A percentile compares a stretch with the other conserved stretches of the same genome.
phyloP scores from a whole-genome alignment of 208 protist species.

The Acanthamoeba healyi region DNA sequence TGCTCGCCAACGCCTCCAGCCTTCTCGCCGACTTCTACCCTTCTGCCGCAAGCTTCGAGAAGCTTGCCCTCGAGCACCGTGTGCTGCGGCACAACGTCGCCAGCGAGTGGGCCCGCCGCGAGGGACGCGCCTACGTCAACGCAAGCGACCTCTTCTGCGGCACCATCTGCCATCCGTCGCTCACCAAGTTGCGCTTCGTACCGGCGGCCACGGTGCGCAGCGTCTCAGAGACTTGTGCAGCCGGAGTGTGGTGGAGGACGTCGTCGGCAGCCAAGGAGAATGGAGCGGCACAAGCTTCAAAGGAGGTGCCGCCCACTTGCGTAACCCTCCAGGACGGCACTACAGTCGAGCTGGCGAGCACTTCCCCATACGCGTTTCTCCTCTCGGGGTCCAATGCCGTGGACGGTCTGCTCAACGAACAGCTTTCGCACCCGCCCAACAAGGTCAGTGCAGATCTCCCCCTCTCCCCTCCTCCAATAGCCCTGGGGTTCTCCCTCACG shows the following conservation, averaged over 20 bases:
- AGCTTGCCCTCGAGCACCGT: neutral
- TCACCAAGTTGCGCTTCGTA: neutral
- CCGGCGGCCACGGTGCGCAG: neutral
- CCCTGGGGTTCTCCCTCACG: too few relatives aligned
- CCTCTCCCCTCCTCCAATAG: too few relatives aligned
- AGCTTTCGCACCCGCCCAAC: neutral
- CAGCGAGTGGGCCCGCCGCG: neutral
- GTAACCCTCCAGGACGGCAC: neutral
- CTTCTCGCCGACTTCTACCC: neutral
- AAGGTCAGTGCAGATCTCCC: neutral
- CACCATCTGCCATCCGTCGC: neutral
- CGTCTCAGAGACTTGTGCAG: neutral
- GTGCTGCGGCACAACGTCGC: neutral
- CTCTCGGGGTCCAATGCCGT: neutral
- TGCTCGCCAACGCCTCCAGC: neutral
- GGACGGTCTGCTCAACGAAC: neutral
- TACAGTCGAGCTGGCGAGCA: neutral
- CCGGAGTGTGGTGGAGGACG: too few relatives aligned
- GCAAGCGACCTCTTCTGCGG: neutral
- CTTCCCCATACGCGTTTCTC: neutral
- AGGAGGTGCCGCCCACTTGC: neutral
- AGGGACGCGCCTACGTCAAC: neutral
- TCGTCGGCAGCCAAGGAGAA: neutral
- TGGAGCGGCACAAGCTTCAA: neutral
- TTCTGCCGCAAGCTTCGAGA: neutral